phyloP scores from a whole-genome alignment of 208 protist species.

The Naegleria fowleri region DNA sequence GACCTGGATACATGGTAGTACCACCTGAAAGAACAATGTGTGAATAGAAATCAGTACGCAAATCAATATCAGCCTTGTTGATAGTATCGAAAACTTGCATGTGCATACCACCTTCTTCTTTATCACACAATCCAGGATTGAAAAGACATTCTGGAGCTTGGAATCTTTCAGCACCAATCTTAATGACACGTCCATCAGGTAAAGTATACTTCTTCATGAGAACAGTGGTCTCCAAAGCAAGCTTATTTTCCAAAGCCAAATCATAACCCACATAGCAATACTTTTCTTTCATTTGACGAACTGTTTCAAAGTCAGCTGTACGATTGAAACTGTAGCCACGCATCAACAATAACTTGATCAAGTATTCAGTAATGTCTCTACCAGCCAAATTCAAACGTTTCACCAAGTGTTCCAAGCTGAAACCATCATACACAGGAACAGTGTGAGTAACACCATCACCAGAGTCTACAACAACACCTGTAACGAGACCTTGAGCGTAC shows the following conservation, averaged over 20 bases:
- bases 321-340: not conserved
- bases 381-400: not conserved
- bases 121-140: not conserved
- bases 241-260: not conserved
- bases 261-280: not conserved
- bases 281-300: not conserved
- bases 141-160: not conserved
- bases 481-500: not conserved
- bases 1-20: slow-evolving; percentile 90
- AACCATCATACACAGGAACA: not conserved
- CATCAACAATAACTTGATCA: not conserved
- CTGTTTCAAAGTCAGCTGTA: not conserved
- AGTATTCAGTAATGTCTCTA: not conserved
- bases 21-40: slow-evolving; percentile 92
- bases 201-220: not conserved
- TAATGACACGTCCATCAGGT: not conserved
- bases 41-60: slow-evolving; percentile 86
- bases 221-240: not conserved
- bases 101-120: slow-evolving; percentile 59
- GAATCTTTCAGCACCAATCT: not conserved
- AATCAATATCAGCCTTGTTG: slow-evolving; percentile 28
- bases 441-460: not conserved
- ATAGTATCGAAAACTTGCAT: slow-evolving; percentile 34
- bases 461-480: not conserved
- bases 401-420: not conserved